Percentiles rank a stretch among this genome's conserved stretches.
Conservation (phyloP, 495 filamentous ascomycete species). For the Penicillium salamii region DNA sequence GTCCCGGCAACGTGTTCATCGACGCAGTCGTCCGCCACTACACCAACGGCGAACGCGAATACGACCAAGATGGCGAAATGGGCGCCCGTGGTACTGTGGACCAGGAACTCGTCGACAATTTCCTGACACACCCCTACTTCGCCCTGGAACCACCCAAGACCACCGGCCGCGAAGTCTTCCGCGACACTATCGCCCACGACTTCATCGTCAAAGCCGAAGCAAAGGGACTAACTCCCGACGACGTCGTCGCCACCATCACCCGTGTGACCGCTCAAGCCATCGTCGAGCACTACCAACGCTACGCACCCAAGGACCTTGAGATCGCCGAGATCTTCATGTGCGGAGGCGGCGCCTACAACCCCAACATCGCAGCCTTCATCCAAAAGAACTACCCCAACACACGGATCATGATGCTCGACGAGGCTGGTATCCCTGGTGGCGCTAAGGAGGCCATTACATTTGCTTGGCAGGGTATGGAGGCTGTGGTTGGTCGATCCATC, state of each 20-base stretch:
- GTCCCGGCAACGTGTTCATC: conserved; percentile 42
- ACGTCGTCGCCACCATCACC: conserved; percentile 54
- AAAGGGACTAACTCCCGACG: conserved; percentile 42
- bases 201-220: conserved; percentile 44
- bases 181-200: conserved; percentile 49
- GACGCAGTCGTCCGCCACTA: conserved; percentile 38
- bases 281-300: conserved; percentile 53
- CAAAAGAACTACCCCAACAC: conserved; percentile 46
- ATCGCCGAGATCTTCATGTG: conserved; percentile 58
- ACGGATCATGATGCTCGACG: conserved; percentile 52
- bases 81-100: conserved; percentile 50
- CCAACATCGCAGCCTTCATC: conserved; percentile 52
- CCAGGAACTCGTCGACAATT: conserved; percentile 52
- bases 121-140: conserved; percentile 50
- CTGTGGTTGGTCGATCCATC: conserved; percentile 48
- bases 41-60: conserved; percentile 30
- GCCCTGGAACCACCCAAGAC: conserved; percentile 51
- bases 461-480: conserved; percentile 56
- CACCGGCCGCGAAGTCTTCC: conserved; percentile 57
- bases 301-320: conserved; percentile 45
- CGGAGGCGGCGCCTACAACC: conserved; percentile 56
- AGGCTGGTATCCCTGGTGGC: conserved; percentile 49
- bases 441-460: conserved; percentile 60
- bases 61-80: conserved; percentile 49
- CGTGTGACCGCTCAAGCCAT: conserved; percentile 56